Evolutionary conservation across 495 filamentous ascomycete species (phyloP).

Genomic region (Penicillium malachiteum): DNA sequence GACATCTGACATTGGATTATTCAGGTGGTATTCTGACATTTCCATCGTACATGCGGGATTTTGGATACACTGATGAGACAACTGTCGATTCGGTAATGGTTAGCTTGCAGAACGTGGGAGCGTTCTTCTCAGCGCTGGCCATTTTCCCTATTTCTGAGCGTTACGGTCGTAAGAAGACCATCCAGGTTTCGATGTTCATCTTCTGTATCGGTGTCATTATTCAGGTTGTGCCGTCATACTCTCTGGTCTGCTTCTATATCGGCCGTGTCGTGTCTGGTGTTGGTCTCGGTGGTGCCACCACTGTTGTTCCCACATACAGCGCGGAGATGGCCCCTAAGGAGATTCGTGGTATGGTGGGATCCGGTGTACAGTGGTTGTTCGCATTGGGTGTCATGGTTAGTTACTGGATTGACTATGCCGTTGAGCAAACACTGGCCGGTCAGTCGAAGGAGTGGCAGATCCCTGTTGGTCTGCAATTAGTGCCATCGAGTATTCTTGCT

Average conservation of each 20-base stretch:
- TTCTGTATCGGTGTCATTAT: conserved; percentile 47
- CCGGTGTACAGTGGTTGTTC: conserved; percentile 49
- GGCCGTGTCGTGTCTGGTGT: conserved; percentile 53
- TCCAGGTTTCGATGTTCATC: conserved; percentile 38
- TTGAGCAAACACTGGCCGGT: conserved; percentile 31
- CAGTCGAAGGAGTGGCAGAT: conserved; percentile 53
- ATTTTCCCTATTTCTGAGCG: conserved; percentile 41
- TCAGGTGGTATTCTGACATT: conserved; percentile 27
- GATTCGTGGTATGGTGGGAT: conserved; percentile 51
- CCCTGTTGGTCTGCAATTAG: conserved; percentile 51
- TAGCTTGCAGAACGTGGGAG: conserved; percentile 29
- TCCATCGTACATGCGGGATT: conserved; percentile 23
- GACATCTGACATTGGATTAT: not conserved
- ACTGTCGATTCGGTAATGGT: conserved; percentile 31
- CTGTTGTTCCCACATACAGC: conserved; percentile 54
- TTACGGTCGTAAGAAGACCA: conserved; percentile 44
- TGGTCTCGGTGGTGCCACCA: conserved; percentile 53
- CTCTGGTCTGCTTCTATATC: conserved; percentile 45
- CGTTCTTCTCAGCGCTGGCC: conserved; percentile 36
- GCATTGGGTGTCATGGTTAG: conserved; percentile 48
- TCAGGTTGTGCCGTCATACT: conserved; percentile 42
- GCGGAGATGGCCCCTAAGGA: conserved; percentile 56
- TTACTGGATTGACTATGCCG: conserved; percentile 55
- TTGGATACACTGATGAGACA: conserved; percentile 26
- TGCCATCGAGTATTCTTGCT: conserved; percentile 44